These are phyloP conservation scores for Dovyalis caffra DNA, from an alignment of 345 rosid genomes.

Conservation along the genomic window DNA sequence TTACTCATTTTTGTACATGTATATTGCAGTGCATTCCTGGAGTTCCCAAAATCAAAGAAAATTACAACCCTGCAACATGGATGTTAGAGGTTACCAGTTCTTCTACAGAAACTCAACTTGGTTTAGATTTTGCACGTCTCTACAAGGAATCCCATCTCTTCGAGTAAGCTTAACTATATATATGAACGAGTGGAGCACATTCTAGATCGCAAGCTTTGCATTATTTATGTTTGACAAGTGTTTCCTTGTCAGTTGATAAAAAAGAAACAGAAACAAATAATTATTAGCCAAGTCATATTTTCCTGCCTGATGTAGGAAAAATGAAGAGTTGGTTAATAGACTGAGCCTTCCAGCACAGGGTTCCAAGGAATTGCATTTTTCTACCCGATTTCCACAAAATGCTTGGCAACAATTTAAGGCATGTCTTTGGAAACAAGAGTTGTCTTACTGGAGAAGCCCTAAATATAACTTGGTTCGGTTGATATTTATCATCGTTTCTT, in stretches of 20 bases:
- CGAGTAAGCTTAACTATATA: slow-evolving; percentile 20
- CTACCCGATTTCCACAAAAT: slow-evolving; percentile 19
- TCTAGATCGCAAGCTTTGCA: too few relatives aligned
- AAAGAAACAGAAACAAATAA: too few relatives aligned
- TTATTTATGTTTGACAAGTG: too few relatives aligned
- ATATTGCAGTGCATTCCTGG: slow-evolving; percentile 33
- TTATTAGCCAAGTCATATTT: neutral
- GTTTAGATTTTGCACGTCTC: slow-evolving; percentile 29
- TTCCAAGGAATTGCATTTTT: slow-evolving; percentile 28
- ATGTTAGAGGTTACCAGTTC: slow-evolving; percentile 42
- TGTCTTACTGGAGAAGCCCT: slow-evolving; percentile 45
- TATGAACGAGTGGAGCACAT: too few relatives aligned
- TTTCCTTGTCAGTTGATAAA: too few relatives aligned
- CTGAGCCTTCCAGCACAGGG: slow-evolving; percentile 19
- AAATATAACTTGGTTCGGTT: slow-evolving; percentile 33
- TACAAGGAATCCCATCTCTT: slow-evolving; percentile 32
- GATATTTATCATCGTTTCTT: slow-evolving; percentile 7
- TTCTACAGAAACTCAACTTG: slow-evolving; percentile 30
- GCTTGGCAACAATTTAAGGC: slow-evolving; percentile 39
- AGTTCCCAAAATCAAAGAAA: slow-evolving; percentile 40
- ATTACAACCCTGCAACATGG: slow-evolving; percentile 57
- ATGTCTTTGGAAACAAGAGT: slow-evolving; percentile 43
- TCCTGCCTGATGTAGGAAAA: slow-evolving; percentile 14
- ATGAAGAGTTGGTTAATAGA: slow-evolving; percentile 20
- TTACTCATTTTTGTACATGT: neutral